Conservation (phyloP, 345 rosid genomes). For the Dipteronia dyeriana region DNA sequence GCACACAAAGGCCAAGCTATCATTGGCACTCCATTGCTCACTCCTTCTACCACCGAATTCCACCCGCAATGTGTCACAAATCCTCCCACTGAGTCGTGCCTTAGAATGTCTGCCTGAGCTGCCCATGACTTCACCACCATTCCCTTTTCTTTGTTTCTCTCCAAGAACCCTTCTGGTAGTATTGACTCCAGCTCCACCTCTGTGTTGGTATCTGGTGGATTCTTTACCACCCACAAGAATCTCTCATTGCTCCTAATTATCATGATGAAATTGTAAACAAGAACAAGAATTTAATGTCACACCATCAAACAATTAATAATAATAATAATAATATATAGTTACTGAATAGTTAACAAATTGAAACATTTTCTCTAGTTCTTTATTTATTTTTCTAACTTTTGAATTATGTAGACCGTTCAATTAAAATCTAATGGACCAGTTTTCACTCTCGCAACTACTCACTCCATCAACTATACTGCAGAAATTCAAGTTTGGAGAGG, state of each 20-base stretch:
- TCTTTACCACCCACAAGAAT: slow-evolving; percentile 31
- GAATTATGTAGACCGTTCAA: too few species aligned
- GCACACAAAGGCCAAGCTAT: slow-evolving; percentile 39
- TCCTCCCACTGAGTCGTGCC: slow-evolving; percentile 29
- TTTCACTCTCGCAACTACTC: too few species aligned
- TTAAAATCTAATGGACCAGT: too few species aligned
- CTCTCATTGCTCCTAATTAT: slow-evolving; percentile 13
- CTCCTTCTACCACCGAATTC: slow-evolving; percentile 40
- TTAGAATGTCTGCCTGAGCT: slow-evolving; percentile 24
- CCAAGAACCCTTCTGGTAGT: slow-evolving; percentile 37
- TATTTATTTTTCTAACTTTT: too few species aligned
- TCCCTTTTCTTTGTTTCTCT: slow-evolving; percentile 29
- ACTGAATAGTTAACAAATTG: too few species aligned
- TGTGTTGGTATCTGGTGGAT: not conserved
- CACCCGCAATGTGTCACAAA: slow-evolving; percentile 39
- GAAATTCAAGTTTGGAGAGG: too few species aligned
- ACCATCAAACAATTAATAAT: too few species aligned
- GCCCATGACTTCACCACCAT: slow-evolving; percentile 34
- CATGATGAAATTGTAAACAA: too few species aligned
- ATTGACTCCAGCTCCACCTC: slow-evolving; percentile 9
- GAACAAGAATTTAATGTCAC: too few species aligned
- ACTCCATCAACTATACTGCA: too few species aligned
- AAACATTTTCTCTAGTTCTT: too few species aligned
- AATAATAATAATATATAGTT: too few species aligned
- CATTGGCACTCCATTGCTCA: slow-evolving; percentile 35